phyloP scores from a whole-genome alignment of 768 basidiomycete genomes.

The Leccinum ochraceum region DNA sequence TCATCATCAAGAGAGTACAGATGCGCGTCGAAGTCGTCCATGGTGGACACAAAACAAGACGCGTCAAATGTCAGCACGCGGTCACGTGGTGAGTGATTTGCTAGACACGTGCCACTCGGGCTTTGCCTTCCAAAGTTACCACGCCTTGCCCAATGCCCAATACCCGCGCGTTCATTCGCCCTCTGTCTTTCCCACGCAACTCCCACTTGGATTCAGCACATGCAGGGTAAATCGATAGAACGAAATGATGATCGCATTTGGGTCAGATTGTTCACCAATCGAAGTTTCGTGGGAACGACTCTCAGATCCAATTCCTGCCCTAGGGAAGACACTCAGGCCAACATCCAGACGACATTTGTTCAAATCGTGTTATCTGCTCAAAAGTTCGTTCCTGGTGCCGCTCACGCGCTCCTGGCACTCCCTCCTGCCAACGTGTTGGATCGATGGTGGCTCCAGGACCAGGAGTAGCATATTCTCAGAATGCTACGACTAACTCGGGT shows the following conservation, averaged over 20 bases:
- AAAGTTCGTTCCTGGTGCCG: not conserved
- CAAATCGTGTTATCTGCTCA: not conserved
- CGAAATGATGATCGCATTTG: no score
- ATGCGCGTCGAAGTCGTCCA: constrained; percentile 29
- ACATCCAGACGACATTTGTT: not conserved
- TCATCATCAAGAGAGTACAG: constrained; percentile 27
- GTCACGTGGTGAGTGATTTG: not conserved
- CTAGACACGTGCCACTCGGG: not conserved
- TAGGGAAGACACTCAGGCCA: not conserved
- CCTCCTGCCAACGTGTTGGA: not conserved
- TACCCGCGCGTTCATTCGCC: no score
- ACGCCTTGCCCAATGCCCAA: no score
- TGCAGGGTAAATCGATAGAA: no score
- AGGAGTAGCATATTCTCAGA: not conserved
- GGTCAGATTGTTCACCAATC: no score
- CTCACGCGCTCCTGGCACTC: not conserved
- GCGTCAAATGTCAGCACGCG: constrained; percentile 5
- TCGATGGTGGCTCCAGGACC: not conserved
- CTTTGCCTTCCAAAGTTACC: no score
- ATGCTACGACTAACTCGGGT: not conserved
- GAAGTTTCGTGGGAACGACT: not conserved
- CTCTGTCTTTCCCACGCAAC: no score
- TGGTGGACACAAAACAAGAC: constrained; percentile 6
- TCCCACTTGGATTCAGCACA: no score
- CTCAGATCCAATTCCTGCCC: not conserved